phyloP scores from a whole-genome alignment of 805 yeast species.

The Ogataea henricii region DNA sequence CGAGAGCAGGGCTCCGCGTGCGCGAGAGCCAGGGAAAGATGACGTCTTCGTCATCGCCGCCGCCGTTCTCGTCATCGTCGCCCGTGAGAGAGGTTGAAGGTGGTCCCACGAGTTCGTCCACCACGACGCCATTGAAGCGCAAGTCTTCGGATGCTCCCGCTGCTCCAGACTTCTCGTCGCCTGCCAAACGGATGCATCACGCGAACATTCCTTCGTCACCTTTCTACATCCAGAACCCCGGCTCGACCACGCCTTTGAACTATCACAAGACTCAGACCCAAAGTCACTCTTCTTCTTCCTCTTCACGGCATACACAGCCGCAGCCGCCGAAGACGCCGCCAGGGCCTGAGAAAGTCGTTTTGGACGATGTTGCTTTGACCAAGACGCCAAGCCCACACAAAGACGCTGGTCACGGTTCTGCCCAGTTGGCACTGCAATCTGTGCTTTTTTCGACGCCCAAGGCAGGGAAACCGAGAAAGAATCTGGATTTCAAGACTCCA shows the following conservation, averaged over 20 bases:
- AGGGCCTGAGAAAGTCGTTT: slow-evolving; percentile 19
- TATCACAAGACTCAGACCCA: slow-evolving; percentile 8
- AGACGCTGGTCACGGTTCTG: slow-evolving; percentile 16
- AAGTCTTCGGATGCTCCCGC: slow-evolving; percentile 19
- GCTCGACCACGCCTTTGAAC: slow-evolving; percentile 13
- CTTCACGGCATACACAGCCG: slow-evolving; percentile 14
- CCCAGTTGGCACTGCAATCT: slow-evolving; percentile 26
- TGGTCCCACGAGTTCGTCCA: slow-evolving; percentile 7
- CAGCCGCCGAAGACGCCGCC: slow-evolving; percentile 37
- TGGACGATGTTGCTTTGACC: slow-evolving; percentile 20
- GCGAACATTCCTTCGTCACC: slow-evolving; percentile 35
- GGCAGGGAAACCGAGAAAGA: slow-evolving; percentile 16
- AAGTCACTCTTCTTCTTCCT: slow-evolving; percentile 16
- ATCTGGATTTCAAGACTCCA: slow-evolving; percentile 34
- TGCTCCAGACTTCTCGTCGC: slow-evolving; percentile 27
- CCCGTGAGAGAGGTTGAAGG: slow-evolving; percentile 12
- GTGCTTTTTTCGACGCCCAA: slow-evolving; percentile 37
- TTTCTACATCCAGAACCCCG: slow-evolving; percentile 19
- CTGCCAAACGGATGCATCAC: slow-evolving; percentile 29
- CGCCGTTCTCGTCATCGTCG: slow-evolving; percentile 19
- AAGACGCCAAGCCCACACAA: slow-evolving; percentile 23
- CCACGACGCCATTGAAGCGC: slow-evolving; percentile 33
- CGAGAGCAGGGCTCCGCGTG: slow-evolving; percentile 42
- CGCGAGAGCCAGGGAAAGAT: slow-evolving; percentile 33
- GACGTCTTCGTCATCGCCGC: slow-evolving; percentile 13